Percentiles rank a stretch among this genome's conserved stretches.
Conservation (phyloP, 2,329 filamentous ascomycete species). For the Aspergillus latus region DNA sequence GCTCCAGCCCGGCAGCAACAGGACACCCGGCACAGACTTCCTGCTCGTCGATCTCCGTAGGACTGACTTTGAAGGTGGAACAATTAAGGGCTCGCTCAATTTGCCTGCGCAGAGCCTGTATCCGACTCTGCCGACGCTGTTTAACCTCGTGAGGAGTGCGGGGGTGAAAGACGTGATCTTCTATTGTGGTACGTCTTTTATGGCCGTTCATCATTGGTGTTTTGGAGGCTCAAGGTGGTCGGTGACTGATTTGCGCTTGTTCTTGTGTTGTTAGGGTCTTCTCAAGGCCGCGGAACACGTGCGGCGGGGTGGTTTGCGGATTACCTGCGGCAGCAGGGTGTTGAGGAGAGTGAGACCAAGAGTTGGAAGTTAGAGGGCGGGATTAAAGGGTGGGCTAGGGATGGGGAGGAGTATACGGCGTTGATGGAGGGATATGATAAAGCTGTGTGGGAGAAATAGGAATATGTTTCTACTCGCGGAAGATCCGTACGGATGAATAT, state of each 20-base stretch:
- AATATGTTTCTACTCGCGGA: background rate
- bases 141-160: conserved; percentile 31
- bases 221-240: background rate
- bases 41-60: conserved; percentile 50
- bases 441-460: conserved; percentile 8
- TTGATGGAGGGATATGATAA: conserved; percentile 43
- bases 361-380: conserved; percentile 54
- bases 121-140: conserved; percentile 37
- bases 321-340: conserved; percentile 43
- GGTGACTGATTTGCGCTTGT: background rate
- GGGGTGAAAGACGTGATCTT: conserved; percentile 38
- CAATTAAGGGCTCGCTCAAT: conserved; percentile 57
- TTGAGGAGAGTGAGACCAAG: conserved; percentile 42
- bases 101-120: conserved; percentile 44
- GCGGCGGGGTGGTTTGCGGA: conserved; percentile 58
- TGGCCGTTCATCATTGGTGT: background rate
- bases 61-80: conserved; percentile 56
- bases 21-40: conserved; percentile 33
- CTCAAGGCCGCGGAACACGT: conserved; percentile 54
- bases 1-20: conserved; percentile 29
- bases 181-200: conserved; percentile 41
- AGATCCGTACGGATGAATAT: background rate
- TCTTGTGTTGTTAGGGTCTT: conserved; percentile 50
- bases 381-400: conserved; percentile 56
- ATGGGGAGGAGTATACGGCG: conserved; percentile 49